Evolutionary conservation across 805 yeast genomes (phyloP).

Genomic region (Candida incommunis): DNA sequence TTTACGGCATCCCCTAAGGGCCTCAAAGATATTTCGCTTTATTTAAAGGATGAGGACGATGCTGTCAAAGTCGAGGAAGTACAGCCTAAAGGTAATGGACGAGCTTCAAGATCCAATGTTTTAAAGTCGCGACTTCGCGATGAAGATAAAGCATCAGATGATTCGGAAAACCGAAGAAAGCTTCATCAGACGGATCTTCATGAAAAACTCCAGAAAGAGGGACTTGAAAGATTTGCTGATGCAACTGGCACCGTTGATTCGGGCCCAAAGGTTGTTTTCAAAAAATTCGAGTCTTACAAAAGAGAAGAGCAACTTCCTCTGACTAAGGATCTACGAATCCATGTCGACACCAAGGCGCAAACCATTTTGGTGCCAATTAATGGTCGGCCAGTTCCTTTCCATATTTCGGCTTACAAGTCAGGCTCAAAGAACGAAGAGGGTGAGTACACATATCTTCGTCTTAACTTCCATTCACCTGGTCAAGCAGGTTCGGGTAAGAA

Average conservation of each 20-base stretch:
- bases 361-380: constrained; percentile 81
- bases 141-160: constrained; percentile 7
- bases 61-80: constrained; percentile 15
- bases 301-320: constrained; percentile 86
- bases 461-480: constrained; percentile 91
- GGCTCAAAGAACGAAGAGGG: constrained; percentile 96
- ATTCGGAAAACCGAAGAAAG: constrained; percentile 12
- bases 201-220: constrained; percentile 75
- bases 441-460: constrained; percentile 76
- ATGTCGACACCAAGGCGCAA: constrained; percentile 77
- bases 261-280: constrained; percentile 53
- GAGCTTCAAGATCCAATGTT: constrained; percentile 36
- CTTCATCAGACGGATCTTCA: constrained; percentile 75
- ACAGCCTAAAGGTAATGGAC: background rate
- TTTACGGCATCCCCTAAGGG: constrained; percentile 64
- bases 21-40: constrained; percentile 66
- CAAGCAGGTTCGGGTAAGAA: constrained; percentile 54
- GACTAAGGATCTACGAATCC: constrained; percentile 66
- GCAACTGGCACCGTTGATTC: constrained; percentile 48
- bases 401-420: constrained; percentile 82
- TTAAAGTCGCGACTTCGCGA: constrained; percentile 68
- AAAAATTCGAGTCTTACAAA: constrained; percentile 85
- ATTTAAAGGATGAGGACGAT: constrained; percentile 58
- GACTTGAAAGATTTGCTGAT: constrained; percentile 67
- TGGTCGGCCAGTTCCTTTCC: constrained; percentile 97